These are phyloP conservation scores for Platismatia glauca DNA, from an alignment of 495 filamentous ascomycete species.

Conservation along the genomic window DNA sequence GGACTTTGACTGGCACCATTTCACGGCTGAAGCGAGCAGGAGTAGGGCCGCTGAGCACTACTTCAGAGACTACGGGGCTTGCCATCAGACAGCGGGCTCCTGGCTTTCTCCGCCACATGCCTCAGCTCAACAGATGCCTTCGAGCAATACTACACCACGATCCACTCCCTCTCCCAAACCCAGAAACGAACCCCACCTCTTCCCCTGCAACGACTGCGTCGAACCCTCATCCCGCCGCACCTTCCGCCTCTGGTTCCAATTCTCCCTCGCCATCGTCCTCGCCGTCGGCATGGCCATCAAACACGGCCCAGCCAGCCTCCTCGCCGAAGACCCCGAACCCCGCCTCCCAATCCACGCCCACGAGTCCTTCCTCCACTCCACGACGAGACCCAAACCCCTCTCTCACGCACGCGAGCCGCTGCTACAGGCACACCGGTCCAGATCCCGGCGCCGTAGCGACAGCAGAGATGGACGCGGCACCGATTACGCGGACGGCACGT, in stretches of 20 bases:
- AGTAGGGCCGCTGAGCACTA: constrained; percentile 10
- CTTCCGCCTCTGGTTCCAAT: constrained; percentile 28
- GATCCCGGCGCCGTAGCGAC: not conserved
- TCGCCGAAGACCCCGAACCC: constrained; percentile 7
- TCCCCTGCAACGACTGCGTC: constrained; percentile 21
- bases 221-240: constrained; percentile 24
- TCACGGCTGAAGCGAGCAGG: constrained; percentile 10
- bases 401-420: not conserved
- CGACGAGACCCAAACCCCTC: too few species aligned
- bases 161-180: not conserved
- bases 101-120: constrained; percentile 1
- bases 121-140: not conserved
- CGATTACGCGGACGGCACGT: not conserved
- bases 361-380: not conserved
- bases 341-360: not conserved
- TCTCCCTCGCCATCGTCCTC: constrained; percentile 29
- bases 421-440: not conserved
- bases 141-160: not conserved
- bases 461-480: not conserved
- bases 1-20: constrained; percentile 20
- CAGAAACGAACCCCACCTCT: constrained; percentile 15
- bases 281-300: constrained; percentile 30
- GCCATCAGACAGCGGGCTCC: not conserved
- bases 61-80: not conserved
- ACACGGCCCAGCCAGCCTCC: constrained; percentile 25